Percentiles rank a stretch among this genome's conserved stretches.
Evolutionary conservation across 768 basidiomycete genomes (phyloP).

Genomic region (Pleurotus eryngii): DNA sequence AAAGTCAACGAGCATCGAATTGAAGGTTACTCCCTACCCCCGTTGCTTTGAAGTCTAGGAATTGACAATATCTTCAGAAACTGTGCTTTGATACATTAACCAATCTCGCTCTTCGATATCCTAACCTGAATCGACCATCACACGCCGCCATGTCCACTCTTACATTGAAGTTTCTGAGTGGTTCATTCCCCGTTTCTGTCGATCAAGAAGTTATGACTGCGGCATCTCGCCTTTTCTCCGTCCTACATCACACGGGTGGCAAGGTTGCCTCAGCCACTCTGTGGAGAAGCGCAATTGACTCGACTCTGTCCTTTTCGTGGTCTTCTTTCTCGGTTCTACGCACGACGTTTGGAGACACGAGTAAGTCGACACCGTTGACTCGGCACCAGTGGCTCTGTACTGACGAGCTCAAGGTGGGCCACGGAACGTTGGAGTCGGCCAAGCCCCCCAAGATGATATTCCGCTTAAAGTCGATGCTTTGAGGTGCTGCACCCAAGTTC

Average conservation of each 20-base stretch:
- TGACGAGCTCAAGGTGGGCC: not conserved
- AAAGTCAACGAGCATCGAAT: conserved; percentile 42
- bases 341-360: conserved; percentile 52
- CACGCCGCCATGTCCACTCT: conserved; percentile 50
- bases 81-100: conserved; percentile 46
- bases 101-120: conserved; percentile 60
- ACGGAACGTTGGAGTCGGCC: conserved; percentile 17
- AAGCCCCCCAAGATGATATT: conserved; percentile 45
- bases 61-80: conserved; percentile 27
- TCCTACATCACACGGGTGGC: conserved; percentile 70
- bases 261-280: conserved; percentile 69
- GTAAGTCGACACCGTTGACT: conserved; percentile 23
- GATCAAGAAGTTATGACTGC: conserved; percentile 37
- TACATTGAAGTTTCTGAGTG: conserved; percentile 54
- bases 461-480: conserved; percentile 64
- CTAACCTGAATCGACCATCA: conserved; percentile 59
- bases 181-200: conserved; percentile 42
- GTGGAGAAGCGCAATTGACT: conserved; percentile 77
- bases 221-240: conserved; percentile 56
- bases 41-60: not conserved
- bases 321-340: conserved; percentile 54
- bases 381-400: no score
- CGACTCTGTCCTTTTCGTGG: conserved; percentile 65
- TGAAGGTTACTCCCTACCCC: conserved; percentile 44
- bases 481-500: conserved; percentile 44